Evolutionary conservation across 78 protist species (phyloP), one percentile per base, ranked within the genome.

Genomic region (Emiliania huxleyi): DNA sequence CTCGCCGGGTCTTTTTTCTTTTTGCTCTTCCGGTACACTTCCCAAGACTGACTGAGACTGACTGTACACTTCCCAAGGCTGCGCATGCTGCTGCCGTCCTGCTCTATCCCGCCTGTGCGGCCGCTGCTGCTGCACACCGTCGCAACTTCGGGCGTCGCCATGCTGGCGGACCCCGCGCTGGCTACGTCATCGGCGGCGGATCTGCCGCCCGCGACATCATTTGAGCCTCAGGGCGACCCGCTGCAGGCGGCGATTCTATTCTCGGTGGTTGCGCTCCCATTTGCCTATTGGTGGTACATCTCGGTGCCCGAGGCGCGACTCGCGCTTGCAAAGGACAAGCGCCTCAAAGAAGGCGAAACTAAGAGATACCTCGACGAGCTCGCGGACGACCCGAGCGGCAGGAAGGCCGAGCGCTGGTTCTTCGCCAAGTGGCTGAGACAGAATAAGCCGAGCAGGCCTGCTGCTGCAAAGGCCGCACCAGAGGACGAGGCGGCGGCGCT

Each of bases 281-380:
- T 71, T 35, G 81, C 40, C 23, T 71, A 71, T 18, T 71, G 81
- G 81, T 71, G 81, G 81, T 71, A n/a, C 81, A 71, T 71, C 81
- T 33, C 81, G 2, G 81, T 71, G 18, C 81, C 81, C 42, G 81
- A 71, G 81, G 42, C 35, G 42, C 35, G 81, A 2, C 35, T 71
- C 19, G 42, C 35, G 19, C 81, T 71, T 1, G 2, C 42, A 2
- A 71, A 71, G 19, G 81, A 71, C 81, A 71, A 71, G 81, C 81
- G 81, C 19, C 81, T 26, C 35, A 52, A 52, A 19, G 62, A 15
- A 15, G 81, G 81, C 23, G 81, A 71, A 26, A 18, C 42, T 22
- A 8, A 40, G 40, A 40, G 12, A 4, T 71, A 71, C 42, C 2
- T 71, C 6, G 81, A 26, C 18, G 42, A 26, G 44, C 81, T 71